These are phyloP conservation scores for Penicillium palitans DNA, from an alignment of 2,329 filamentous ascomycete genomes.

Conservation along the genomic window DNA sequence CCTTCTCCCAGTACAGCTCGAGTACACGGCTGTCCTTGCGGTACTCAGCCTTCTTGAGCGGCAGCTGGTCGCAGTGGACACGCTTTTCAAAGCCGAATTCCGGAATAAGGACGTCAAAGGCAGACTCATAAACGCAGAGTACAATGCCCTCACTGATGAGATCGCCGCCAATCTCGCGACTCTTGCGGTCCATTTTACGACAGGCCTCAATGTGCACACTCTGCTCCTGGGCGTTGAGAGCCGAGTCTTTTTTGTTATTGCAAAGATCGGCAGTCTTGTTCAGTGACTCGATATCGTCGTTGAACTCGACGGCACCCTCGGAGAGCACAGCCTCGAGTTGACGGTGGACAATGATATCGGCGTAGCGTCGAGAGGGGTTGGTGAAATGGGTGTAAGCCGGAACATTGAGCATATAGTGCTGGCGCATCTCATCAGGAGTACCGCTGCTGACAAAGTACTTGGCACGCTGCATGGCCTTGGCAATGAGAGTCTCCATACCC, in stretches of 20 bases:
- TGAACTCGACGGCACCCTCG: constrained; percentile 77
- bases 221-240: constrained; percentile 95
- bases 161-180: constrained; percentile 82
- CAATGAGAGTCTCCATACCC: constrained; percentile 92
- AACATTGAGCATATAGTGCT: constrained; percentile 89
- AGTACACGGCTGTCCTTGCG: constrained; percentile 92
- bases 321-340: constrained; percentile 87
- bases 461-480: constrained; percentile 94
- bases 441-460: constrained; percentile 91
- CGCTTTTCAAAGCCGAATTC: constrained; percentile 99
- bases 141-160: constrained; percentile 95
- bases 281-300: constrained; percentile 82
- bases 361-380: constrained; percentile 89
- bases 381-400: constrained; percentile 98
- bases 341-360: constrained; percentile 91
- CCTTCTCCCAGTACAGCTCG: constrained; percentile 99
- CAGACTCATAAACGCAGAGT: constrained; percentile 95
- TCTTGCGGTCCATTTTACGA: constrained; percentile 89
- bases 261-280: constrained; percentile 92
- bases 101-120: constrained; percentile 95
- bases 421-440: constrained; percentile 71
- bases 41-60: constrained; percentile 97
- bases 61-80: constrained; percentile 96
- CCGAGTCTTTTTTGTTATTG: constrained; percentile 99
- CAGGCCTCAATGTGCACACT: constrained; percentile 98